phyloP scores from a whole-genome alignment of 2,329 filamentous ascomycete species.

The Parascedosporium putredinis region DNA sequence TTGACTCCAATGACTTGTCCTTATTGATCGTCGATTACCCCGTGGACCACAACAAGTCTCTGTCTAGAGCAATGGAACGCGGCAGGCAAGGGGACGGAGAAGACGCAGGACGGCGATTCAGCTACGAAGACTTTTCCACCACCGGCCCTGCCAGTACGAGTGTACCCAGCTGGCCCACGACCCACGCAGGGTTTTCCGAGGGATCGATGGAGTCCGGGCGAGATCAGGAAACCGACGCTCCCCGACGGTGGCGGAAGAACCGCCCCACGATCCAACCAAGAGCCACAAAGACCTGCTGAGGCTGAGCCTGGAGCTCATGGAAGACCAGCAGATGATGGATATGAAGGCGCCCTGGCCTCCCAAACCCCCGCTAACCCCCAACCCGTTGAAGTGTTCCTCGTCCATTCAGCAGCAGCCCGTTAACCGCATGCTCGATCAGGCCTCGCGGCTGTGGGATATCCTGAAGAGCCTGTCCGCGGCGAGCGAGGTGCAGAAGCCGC shows the following conservation, averaged over 20 bases:
- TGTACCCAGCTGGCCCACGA: conserved; percentile 5
- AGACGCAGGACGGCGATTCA: background rate
- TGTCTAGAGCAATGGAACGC: background rate
- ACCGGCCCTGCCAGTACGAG: background rate
- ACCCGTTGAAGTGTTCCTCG: conserved; percentile 3
- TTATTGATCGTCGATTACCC: conserved; percentile 3
- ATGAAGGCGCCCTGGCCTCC: conserved; percentile 4
- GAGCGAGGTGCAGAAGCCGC: background rate
- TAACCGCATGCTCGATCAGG: conserved; percentile 6
- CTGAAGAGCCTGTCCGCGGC: background rate
- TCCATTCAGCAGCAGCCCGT: conserved; percentile 4
- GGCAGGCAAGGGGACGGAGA: conserved; percentile 4
- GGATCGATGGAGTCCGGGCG: background rate
- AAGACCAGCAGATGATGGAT: conserved; percentile 4
- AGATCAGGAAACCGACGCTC: conserved; percentile 1
- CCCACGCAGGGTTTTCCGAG: background rate
- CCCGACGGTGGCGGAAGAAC: background rate
- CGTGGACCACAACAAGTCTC: background rate
- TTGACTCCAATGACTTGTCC: conserved; percentile 2
- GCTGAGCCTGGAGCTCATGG: conserved; percentile 4
- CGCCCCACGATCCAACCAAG: background rate
- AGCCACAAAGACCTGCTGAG: conserved; percentile 6
- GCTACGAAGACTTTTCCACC: conserved; percentile 2
- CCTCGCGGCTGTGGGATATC: conserved; percentile 3
- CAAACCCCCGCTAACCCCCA: conserved; percentile 2